phyloP scores from a whole-genome alignment of 2,329 filamentous ascomycete genomes.

The Exutisphaerella laricina region DNA sequence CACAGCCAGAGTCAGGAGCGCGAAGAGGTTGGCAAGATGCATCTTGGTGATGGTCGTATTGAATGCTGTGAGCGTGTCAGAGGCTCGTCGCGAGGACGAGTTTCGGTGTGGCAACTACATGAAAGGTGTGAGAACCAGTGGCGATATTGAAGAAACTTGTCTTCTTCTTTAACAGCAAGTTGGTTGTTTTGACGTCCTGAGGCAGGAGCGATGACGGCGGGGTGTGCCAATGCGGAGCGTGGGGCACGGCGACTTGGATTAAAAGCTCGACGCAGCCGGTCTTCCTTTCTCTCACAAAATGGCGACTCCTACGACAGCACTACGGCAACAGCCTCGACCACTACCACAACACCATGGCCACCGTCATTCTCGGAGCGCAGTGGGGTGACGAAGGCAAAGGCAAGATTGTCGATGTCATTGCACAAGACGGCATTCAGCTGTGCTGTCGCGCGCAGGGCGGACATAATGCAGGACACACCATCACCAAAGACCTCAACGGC shows the following conservation, averaged over 20 bases:
- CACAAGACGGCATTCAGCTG: constrained; percentile 45
- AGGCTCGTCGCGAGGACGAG: constrained; percentile 2
- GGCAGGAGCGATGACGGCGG: too few species aligned
- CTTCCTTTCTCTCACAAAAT: constrained; percentile 21
- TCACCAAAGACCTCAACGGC: constrained; percentile 37
- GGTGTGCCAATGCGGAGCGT: too few species aligned
- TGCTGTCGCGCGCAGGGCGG: constrained; percentile 57
- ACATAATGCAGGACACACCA: constrained; percentile 54
- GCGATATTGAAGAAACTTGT: constrained; percentile 1
- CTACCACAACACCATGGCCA: constrained; percentile 37
- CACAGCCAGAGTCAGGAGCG: constrained; percentile 13
- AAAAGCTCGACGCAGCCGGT: too few species aligned
- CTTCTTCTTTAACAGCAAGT: too few species aligned
- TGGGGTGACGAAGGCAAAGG: constrained; percentile 58
- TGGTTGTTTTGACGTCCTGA: too few species aligned
- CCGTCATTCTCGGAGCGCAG: constrained; percentile 55
- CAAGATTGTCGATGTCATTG: constrained; percentile 49
- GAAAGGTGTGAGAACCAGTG: background rate
- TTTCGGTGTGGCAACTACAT: background rate
- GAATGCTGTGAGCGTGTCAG: background rate
- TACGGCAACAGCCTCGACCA: constrained; percentile 1
- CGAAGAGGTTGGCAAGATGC: constrained; percentile 9
- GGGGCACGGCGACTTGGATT: too few species aligned
- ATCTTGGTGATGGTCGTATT: constrained; percentile 4
- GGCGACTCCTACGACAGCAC: constrained; percentile 16